These are phyloP conservation scores for Lanmaoa pseudosensibilis DNA, from an alignment of 768 basidiomycete species.

Conservation along the genomic window DNA sequence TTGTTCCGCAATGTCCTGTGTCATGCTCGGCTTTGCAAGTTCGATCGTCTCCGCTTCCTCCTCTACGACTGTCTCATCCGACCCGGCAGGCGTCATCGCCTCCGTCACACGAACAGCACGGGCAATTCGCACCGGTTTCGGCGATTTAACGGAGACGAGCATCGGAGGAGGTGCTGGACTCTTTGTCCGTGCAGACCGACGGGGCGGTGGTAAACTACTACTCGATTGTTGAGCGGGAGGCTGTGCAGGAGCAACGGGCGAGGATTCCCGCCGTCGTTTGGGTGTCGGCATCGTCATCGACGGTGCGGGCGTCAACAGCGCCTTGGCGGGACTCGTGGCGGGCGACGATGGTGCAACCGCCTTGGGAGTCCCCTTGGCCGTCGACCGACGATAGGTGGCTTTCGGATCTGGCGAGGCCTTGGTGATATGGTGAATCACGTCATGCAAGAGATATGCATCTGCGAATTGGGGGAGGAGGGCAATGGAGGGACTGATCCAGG, in stretches of 20 bases:
- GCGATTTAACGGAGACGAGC: constrained; percentile 37
- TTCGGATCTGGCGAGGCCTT: constrained; percentile 76
- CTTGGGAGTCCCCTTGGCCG: constrained; percentile 33
- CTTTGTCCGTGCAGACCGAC: constrained; percentile 44
- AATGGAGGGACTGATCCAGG: constrained; percentile 71
- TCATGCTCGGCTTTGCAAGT: constrained; percentile 61
- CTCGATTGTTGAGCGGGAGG: constrained; percentile 17
- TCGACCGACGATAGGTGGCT: constrained; percentile 74
- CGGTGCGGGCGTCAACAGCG: constrained; percentile 35
- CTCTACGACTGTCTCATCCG: constrained; percentile 66
- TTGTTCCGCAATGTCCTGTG: constrained; percentile 75
- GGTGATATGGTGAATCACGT: constrained; percentile 64
- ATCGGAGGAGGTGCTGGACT: constrained; percentile 37
- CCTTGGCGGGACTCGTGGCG: constrained; percentile 21
- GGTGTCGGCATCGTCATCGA: constrained; percentile 45
- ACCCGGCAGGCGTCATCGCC: constrained; percentile 49
- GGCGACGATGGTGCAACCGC: constrained; percentile 30
- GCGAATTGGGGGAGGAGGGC: constrained; percentile 63
- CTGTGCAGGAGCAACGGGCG: constrained; percentile 33
- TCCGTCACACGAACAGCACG: constrained; percentile 28
- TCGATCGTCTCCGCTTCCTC: constrained; percentile 61
- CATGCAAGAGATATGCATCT: constrained; percentile 58
- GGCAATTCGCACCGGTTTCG: constrained; percentile 24
- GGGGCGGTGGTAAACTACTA: constrained; percentile 39
- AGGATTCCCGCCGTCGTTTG: constrained; percentile 69